Base-by-base conservation (phyloP, 805 yeast species). In the Vanderwaltozyma verrucispora region DNA sequence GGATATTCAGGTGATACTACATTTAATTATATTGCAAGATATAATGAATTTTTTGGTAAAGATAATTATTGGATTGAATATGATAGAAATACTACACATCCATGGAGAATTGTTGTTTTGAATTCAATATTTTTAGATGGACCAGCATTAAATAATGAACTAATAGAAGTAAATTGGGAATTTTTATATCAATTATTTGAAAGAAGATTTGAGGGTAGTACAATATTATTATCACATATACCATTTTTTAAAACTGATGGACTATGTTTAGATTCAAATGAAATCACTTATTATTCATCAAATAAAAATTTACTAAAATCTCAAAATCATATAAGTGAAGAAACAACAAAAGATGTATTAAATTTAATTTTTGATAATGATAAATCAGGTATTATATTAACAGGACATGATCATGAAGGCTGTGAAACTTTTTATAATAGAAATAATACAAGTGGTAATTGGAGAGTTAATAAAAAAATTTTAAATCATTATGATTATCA, bases 391-490 rank as follows among this genome's bases (percentile, higher is more conserved):
- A 67, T 89, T 9, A 75, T 92, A 4, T 62, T 89, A 28, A 84
- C 95, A 0, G 98, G 98, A 1, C 98, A 92, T 60, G 98, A 92
- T 54, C 98, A 92, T 53, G 92, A 80, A 47, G 98, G 98, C 2
- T 92, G 98, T 54, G 79, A 76, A 48, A 72, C 77, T 28, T 68
- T 71, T 56, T 85, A 81, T 55, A 75, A 72, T 53, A 67, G 52
- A 42, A 28, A 14, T 16, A 33, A 17, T 4, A 18, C 30, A 15
- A 67, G 58, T 5, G 82, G 87, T 0, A 56, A 73, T 0, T 75
- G 73, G 44, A 50, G 54, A 3, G 48, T 50, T 3, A 42, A 53
- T 6, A 54, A 56, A 29, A 47, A 46, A 1, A 46, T 51, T 25
- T 13, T 37, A n/a, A 6, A 12, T n/a, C 30, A 30, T 16, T 35